A percentile compares a stretch with the other conserved stretches of the same genome.
phyloP scores from a whole-genome alignment of 495 filamentous ascomycete genomes.

The Daldinia grandis region DNA sequence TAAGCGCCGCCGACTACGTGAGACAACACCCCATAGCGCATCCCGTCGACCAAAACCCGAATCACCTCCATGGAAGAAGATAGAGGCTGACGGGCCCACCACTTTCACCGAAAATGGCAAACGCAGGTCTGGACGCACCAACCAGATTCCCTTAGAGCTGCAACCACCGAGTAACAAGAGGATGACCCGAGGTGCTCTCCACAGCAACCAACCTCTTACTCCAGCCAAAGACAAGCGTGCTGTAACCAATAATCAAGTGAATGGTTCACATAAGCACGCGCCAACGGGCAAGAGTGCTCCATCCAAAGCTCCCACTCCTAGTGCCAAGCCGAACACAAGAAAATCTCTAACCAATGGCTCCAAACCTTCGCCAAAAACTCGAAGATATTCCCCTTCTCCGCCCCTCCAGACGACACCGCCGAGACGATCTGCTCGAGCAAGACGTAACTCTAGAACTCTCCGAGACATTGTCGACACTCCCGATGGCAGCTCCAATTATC shows the following conservation, averaged over 20 bases:
- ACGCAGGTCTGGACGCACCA: constrained; percentile 86
- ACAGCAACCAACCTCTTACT: constrained; percentile 43
- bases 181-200: constrained; percentile 55
- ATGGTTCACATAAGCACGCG: constrained; percentile 47
- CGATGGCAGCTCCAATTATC: constrained; percentile 37
- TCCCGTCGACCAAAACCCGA: constrained; percentile 56
- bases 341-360: constrained; percentile 35
- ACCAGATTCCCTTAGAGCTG: constrained; percentile 73
- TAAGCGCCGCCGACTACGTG: constrained; percentile 76
- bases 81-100: constrained; percentile 85
- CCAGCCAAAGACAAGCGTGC: constrained; percentile 33
- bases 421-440: constrained; percentile 47
- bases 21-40: constrained; percentile 48
- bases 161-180: constrained; percentile 72
- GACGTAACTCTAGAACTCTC: constrained; percentile 49
- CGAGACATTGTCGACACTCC: constrained; percentile 27
- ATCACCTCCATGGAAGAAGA: constrained; percentile 95
- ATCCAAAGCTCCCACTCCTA: constrained; percentile 42
- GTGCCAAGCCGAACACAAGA: constrained; percentile 43
- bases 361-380: constrained; percentile 44
- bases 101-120: constrained; percentile 82
- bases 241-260: constrained; percentile 29
- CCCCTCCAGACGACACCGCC: constrained; percentile 45
- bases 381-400: constrained; percentile 48
- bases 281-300: constrained; percentile 34